phyloP scores from a whole-genome alignment of 1,284 basidiomycete genomes.

The Apiotrichum laibachii region DNA sequence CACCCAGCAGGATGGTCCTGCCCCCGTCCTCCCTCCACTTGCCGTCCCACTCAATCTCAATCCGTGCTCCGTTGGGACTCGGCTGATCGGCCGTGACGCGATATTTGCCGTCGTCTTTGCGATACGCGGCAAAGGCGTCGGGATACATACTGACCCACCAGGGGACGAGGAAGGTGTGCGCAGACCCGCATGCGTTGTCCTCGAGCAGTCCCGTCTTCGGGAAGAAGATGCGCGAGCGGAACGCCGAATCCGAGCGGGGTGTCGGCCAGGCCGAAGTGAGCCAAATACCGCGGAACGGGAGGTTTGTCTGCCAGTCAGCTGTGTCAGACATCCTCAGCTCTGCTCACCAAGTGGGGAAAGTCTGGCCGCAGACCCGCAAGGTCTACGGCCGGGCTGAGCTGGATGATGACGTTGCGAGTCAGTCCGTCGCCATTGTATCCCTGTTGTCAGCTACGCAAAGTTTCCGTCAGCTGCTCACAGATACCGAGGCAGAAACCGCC shows the following conservation, averaged over 20 bases:
- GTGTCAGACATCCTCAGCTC: too few species aligned
- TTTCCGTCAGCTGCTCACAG: not conserved
- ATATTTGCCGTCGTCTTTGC: too few species aligned
- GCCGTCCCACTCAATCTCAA: too few species aligned
- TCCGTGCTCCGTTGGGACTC: too few species aligned
- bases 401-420: not conserved
- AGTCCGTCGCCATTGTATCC: not conserved
- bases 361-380: not conserved
- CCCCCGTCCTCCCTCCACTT: too few species aligned
- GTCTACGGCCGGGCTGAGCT: not conserved
- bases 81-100: too few species aligned
- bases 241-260: not conserved
- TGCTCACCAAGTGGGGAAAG: not conserved
- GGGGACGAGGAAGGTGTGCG: constrained; percentile 7
- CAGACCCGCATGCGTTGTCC: constrained; percentile 2
- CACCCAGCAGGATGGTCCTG: too few species aligned
- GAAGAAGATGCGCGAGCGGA: constrained; percentile 7
- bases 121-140: not conserved
- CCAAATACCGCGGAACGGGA: constrained; percentile 3
- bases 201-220: not conserved
- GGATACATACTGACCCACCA: not conserved
- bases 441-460: not conserved
- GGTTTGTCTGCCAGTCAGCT: not conserved
- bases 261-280: not conserved
- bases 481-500: not conserved